Base-by-base conservation (phyloP, 495 filamentous ascomycete species). In the Margaritispora aquatica region DNA sequence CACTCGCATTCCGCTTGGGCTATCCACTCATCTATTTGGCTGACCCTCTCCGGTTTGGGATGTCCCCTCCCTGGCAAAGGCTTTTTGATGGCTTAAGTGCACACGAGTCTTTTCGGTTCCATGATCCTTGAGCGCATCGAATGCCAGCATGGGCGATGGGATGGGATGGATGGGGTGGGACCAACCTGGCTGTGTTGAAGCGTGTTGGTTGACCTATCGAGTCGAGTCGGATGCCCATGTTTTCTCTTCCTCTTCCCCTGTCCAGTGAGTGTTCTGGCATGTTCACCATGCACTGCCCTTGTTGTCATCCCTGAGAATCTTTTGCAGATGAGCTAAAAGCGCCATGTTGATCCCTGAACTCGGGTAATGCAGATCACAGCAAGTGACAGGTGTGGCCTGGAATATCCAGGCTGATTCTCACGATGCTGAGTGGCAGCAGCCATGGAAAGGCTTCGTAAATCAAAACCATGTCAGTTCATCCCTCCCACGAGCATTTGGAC, bases 351-450 rank as follows among this genome's bases (percentile, higher is more conserved):
- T 58, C 63, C 60, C 55, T 53, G 61, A 52, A 21, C 54, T 63
- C 62, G 62, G 62, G 58, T 60, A 65, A 54, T 60, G 65, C 57
- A 67, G 65, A 67, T 67, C 65, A 58, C 41, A 55, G 53, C 26
- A 58, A 23, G 47, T 64, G 61, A 67, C 65, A 67, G 61, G 61
- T 63, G 17, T 44, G 38, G 38, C 38, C 38, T 9, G 8, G 38
- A 44, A 8, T 8, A 53, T n/a, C 19, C n/a, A n/a, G 47, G 54
- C 56, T 55, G 3, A 0, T 19, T 34, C 23, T 20, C 19, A 26
- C 23, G 1, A 22, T 51, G 22, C 15, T 57, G 57, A 64, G 22
- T 57, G 57, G 61, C 57, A 64, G 61, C 57, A 64, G 61, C 57
- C 61, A 51, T 29, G 52, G n/a, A 52, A 38, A 59, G 31, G 38